Evolutionary conservation across 1,139 yeast species (phyloP).

Genomic region (Blastobotrys capitulatus): DNA sequence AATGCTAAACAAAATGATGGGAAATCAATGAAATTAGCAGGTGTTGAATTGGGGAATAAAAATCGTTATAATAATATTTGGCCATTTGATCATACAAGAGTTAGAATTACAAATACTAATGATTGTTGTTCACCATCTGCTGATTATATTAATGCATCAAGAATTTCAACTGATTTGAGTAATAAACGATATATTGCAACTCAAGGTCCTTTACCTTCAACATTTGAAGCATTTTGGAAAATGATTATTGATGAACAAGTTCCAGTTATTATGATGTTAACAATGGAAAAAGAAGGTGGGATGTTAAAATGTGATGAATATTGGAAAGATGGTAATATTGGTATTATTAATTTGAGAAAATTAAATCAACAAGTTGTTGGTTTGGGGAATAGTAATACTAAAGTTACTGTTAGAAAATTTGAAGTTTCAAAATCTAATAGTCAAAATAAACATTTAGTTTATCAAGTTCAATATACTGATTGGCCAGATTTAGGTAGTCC

Average conservation of each 20-base stretch:
- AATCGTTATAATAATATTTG: conserved; percentile 77
- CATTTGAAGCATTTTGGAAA: conserved; percentile 79
- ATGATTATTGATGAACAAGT: conserved; percentile 58
- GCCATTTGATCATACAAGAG: conserved; percentile 79
- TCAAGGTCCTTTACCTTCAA: conserved; percentile 76
- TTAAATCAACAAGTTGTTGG: conserved; percentile 17
- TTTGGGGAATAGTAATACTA: conserved; percentile 12
- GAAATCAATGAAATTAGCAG: conserved; percentile 36
- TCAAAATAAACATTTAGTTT: conserved; percentile 33
- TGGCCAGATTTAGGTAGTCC: conserved; percentile 88
- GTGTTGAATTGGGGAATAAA: conserved; percentile 65
- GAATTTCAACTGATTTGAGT: conserved; percentile 36
- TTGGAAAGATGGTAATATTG: conserved; percentile 40
- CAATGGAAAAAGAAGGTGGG: conserved; percentile 50
- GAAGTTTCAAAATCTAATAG: conserved; percentile 11
- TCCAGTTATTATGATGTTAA: conserved; percentile 64
- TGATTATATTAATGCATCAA: conserved; percentile 62
- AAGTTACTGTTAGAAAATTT: conserved; percentile 23
- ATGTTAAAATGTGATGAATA: conserved; percentile 51
- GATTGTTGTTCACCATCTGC: conserved; percentile 16
- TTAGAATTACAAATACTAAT: conserved; percentile 39
- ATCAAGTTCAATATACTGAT: conserved; percentile 62
- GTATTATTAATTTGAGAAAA: conserved; percentile 21
- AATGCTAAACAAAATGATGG: neutral
- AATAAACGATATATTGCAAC: conserved; percentile 62